Evolutionary conservation across 306 rosid species (phyloP).

Genomic region (Sesbania bispinosa): DNA sequence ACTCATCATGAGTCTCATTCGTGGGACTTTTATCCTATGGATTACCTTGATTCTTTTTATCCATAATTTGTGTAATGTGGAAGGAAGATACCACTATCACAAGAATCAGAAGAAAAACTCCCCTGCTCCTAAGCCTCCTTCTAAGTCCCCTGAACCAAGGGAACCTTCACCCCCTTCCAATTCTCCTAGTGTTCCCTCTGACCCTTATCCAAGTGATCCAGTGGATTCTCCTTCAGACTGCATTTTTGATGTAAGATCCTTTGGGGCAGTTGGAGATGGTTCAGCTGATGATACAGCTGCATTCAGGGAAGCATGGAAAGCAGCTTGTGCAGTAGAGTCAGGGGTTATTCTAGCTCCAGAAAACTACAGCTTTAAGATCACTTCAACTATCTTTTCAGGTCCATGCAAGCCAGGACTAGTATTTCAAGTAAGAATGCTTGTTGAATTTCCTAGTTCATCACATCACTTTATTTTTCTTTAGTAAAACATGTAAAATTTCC

Average conservation of each 20-base stretch:
- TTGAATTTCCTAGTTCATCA: neutral
- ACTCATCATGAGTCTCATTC: conserved; percentile 42
- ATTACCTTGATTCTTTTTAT: conserved; percentile 21
- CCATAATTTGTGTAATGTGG: conserved; percentile 44
- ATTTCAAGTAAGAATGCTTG: conserved; percentile 61
- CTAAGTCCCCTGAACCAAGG: conserved; percentile 18
- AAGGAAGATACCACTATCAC: conserved; percentile 78
- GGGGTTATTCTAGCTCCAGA: conserved; percentile 71
- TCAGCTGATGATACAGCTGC: conserved; percentile 76
- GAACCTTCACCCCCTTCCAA: conserved; percentile 37
- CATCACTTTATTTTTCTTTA: too few relatives aligned
- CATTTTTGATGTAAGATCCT: conserved; percentile 69
- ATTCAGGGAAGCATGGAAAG: conserved; percentile 84
- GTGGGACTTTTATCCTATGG: conserved; percentile 28
- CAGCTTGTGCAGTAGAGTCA: conserved; percentile 78
- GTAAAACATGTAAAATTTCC: neutral
- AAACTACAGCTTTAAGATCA: conserved; percentile 56
- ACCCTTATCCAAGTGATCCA: conserved; percentile 66
- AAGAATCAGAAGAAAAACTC: conserved; percentile 39
- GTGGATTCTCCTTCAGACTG: conserved; percentile 35
- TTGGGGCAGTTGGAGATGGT: conserved; percentile 90
- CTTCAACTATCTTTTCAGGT: conserved; percentile 88
- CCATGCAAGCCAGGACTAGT: conserved; percentile 93
- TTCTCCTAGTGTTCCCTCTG: conserved; percentile 59
- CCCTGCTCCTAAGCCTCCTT: conserved; percentile 26